A percentile compares a stretch with the other conserved stretches of the same genome.
phyloP scores from a whole-genome alignment of 805 yeast genomes.

The Candida coquimbonensis region DNA sequence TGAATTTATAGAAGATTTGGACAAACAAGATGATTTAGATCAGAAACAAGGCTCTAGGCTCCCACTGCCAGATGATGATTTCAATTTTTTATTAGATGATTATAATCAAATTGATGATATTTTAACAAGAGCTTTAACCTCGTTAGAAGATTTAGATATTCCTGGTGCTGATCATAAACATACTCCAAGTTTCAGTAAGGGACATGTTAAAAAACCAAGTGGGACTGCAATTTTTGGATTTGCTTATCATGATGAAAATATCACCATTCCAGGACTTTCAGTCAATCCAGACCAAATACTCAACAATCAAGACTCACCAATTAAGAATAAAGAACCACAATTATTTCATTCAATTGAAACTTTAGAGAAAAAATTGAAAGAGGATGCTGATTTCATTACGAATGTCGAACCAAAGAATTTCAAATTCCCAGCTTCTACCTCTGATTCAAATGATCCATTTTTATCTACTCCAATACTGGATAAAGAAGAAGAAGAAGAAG shows the following conservation, averaged over 20 bases:
- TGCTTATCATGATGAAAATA: constrained; percentile 52
- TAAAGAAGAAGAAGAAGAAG: not conserved
- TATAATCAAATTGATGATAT: constrained; percentile 35
- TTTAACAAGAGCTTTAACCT: constrained; percentile 48
- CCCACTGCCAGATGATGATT: constrained; percentile 11
- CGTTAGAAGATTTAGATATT: constrained; percentile 57
- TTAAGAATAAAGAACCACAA: constrained; percentile 9
- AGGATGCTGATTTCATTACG: constrained; percentile 33
- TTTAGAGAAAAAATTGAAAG: constrained; percentile 5
- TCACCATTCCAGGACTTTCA: constrained; percentile 49
- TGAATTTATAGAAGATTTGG: constrained; percentile 5
- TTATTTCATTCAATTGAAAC: constrained; percentile 15
- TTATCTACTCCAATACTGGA: constrained; percentile 1
- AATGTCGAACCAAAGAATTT: constrained; percentile 40
- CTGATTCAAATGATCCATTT: constrained; percentile 9
- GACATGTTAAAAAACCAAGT: constrained; percentile 57
- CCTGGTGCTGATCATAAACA: constrained; percentile 29
- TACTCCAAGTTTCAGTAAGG: constrained; percentile 6
- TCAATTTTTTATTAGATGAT: constrained; percentile 9
- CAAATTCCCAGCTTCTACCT: constrained; percentile 42
- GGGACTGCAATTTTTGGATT: constrained; percentile 82
- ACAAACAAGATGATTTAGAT: not conserved
- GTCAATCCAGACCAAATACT: constrained; percentile 19
- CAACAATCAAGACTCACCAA: not conserved
- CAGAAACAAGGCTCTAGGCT: not conserved